A percentile compares a stretch with the other conserved stretches of the same genome.
phyloP scores from a whole-genome alignment of 2,329 filamentous ascomycete genomes.

The Hymenoscyphus repandus region DNA sequence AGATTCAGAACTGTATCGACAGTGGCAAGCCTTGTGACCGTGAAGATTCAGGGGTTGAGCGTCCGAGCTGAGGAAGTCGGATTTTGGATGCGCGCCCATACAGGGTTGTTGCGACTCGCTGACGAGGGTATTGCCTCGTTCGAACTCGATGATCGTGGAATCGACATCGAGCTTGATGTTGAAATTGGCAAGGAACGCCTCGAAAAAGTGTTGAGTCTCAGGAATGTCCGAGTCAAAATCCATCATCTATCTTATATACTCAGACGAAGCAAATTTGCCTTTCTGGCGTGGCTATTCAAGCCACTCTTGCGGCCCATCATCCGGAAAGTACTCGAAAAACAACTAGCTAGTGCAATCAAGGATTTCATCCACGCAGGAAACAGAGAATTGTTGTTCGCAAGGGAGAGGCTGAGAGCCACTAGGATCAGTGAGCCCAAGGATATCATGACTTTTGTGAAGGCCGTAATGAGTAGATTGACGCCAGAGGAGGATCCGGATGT shows the following conservation, averaged over 20 bases:
- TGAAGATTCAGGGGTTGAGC: conserved; percentile 78
- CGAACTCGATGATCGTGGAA: conserved; percentile 76
- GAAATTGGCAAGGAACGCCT: conserved; percentile 74
- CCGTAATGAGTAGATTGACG: conserved; percentile 69
- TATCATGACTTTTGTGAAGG: conserved; percentile 74
- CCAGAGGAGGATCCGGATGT: conserved; percentile 72
- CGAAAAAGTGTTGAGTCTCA: conserved; percentile 76
- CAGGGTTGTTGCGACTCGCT: conserved; percentile 66
- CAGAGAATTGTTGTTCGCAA: conserved; percentile 78
- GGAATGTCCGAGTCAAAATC: conserved; percentile 71
- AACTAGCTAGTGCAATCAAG: conserved; percentile 67
- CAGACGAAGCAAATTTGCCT: conserved; percentile 68
- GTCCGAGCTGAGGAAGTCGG: conserved; percentile 81
- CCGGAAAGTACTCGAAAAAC: conserved; percentile 71
- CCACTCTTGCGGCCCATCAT: conserved; percentile 78
- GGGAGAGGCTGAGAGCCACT: conserved; percentile 81
- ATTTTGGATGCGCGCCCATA: conserved; percentile 80
- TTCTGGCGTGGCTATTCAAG: conserved; percentile 77
- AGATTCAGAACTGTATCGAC: conserved; percentile 59
- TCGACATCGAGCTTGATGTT: conserved; percentile 80
- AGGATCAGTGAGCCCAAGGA: conserved; percentile 77
- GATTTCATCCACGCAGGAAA: conserved; percentile 70
- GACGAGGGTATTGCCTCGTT: conserved; percentile 86
- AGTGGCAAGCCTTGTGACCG: conserved; percentile 65
- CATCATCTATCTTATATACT: conserved; percentile 82